Evolutionary conservation across 106 monocot species (phyloP), one percentile per base, ranked within the genome.

Genomic region (Dendrobium officinale): DNA sequence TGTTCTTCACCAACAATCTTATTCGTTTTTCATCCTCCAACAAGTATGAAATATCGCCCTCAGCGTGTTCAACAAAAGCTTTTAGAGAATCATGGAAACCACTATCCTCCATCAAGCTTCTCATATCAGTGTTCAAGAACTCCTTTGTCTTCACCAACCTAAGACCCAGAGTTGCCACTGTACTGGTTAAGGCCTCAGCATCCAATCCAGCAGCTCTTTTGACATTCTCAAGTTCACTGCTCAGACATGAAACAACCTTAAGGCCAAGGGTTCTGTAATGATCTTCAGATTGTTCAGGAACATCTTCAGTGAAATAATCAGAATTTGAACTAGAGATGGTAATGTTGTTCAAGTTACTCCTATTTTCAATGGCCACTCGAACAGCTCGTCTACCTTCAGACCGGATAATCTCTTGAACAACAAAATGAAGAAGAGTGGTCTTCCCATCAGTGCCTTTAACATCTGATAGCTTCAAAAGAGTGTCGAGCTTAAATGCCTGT

Each of bases 391-490:
- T 47, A 20, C 89, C 92, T 82, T 92, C 92, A 22, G 89, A 87
- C 13, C 79, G 83, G 18, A 89, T 84, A 26, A 87, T 85, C 59
- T 92, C 88, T 77, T 86, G 87, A 59, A 89, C 89, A 67, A 92
- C 88, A 77, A 89, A 92, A 85, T 87, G 89, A 66, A 92, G 80
- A 15, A 92, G 80, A 3, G 87, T 92, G 22, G 92, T 89, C 74
- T 87, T 87, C 2, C 89, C 87, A 80, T 92, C 92, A 17, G 85
- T 74, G 42, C 87, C 87, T 51, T 86, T 92, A n/a, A 92, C 92
- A 80, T 92, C 92, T 22, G 89, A 79, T 42, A 92, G 79, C 58
- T 89, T 89, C 44, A 89, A 80, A 59, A 92, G 88, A 2, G 91
- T 88, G 81, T 88, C 88, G 6, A 91, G 85, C 75, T 88, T 91